Evolutionary conservation across 2,329 filamentous ascomycete species (phyloP).

Genomic region (Cercospora sp.): DNA sequence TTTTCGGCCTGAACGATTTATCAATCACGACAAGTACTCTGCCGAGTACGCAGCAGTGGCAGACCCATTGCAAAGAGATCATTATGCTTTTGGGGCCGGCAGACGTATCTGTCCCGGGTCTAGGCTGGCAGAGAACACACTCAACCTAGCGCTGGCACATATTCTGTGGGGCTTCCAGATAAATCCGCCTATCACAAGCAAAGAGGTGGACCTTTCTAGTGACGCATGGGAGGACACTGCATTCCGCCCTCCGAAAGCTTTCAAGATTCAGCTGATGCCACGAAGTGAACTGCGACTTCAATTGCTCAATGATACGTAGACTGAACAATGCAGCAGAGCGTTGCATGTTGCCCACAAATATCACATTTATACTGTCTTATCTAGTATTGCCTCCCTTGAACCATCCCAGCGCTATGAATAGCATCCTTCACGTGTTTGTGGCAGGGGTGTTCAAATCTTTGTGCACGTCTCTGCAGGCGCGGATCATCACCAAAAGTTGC

Average conservation of each 20-base stretch:
- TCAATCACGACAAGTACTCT: background rate
- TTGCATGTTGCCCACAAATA: too few relatives aligned
- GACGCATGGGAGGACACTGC: background rate
- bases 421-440: too few relatives aligned
- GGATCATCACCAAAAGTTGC: too few relatives aligned
- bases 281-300: background rate
- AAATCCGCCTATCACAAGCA: background rate
- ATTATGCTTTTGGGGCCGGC: conserved; percentile 18
- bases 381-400: too few relatives aligned
- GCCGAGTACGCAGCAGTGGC: background rate
- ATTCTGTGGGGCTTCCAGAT: conserved; percentile 3
- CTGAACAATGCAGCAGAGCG: too few relatives aligned
- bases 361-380: too few relatives aligned
- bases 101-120: conserved; percentile 16
- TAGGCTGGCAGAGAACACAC: conserved; percentile 14
- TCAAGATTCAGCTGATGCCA: background rate
- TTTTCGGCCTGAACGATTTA: conserved; percentile 18
- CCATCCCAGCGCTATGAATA: too few relatives aligned
- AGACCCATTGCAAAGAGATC: conserved; percentile 13
- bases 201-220: background rate
- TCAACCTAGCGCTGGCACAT: conserved; percentile 6
- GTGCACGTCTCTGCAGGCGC: too few relatives aligned
- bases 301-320: background rate
- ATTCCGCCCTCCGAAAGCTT: background rate
- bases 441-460: too few relatives aligned